Evolutionary conservation across 139 green algal species (phyloP).

Genomic region (Tetradesmus obliquus): DNA sequence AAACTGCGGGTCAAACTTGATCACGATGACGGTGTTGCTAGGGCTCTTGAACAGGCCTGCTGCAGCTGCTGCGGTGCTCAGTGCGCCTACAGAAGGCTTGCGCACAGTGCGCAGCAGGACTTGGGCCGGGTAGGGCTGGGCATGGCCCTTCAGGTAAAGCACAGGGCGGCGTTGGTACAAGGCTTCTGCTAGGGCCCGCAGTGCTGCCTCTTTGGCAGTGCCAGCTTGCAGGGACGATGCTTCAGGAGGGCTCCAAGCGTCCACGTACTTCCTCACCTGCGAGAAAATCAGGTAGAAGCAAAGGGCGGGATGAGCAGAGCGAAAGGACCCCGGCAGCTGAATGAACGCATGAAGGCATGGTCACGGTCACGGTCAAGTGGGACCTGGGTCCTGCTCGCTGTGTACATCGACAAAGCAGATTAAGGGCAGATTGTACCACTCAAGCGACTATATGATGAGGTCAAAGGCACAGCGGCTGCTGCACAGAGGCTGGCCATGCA

Average conservation of each 20-base stretch:
- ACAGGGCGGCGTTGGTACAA: constrained; percentile 8
- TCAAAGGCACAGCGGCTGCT: not conserved
- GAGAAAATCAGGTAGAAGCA: not conserved
- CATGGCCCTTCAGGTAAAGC: constrained; percentile 7
- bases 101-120: constrained; percentile 32
- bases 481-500: not conserved
- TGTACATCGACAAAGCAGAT: no score
- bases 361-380: not conserved
- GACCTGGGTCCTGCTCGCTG: not conserved
- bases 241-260: not conserved
- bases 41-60: constrained; percentile 28
- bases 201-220: not conserved
- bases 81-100: constrained; percentile 28
- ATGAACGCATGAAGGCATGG: no score
- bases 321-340: not conserved
- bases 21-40: constrained; percentile 30
- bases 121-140: constrained; percentile 1
- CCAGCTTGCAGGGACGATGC: not conserved
- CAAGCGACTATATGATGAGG: no score
- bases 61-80: not conserved
- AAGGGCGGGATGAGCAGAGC: not conserved
- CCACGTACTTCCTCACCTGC: constrained; percentile 24
- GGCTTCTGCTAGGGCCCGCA: not conserved
- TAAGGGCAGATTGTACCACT: no score
- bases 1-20: constrained; percentile 42